Percentiles rank a stretch among this genome's conserved stretches.
phyloP scores from a whole-genome alignment of 164 flowering plant species.

The Magnolia kwangsiensis region DNA sequence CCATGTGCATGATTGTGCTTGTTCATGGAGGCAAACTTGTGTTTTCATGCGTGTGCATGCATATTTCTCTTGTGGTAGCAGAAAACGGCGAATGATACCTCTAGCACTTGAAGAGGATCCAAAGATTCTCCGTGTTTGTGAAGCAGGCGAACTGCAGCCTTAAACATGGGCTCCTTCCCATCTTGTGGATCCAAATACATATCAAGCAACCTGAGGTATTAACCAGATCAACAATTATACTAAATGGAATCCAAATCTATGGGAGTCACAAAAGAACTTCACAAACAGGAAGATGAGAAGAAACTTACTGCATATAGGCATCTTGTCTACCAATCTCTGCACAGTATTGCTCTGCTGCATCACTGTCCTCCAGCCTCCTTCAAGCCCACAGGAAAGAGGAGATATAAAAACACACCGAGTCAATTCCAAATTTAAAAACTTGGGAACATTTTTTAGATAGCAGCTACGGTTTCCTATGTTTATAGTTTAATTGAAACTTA shows the following conservation, averaged over 20 bases:
- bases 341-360: slow-evolving; percentile 96
- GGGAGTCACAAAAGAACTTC: neutral
- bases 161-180: slow-evolving; percentile 96
- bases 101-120: slow-evolving; percentile 89
- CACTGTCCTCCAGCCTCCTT: slow-evolving; percentile 94
- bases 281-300: slow-evolving; percentile 3
- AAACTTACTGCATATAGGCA: slow-evolving; percentile 92
- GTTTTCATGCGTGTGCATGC: too few relatives aligned
- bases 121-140: slow-evolving; percentile 95
- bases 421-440: neutral
- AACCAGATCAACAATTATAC: neutral
- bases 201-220: slow-evolving; percentile 70
- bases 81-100: slow-evolving; percentile 40
- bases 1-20: too few relatives aligned
- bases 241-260: neutral
- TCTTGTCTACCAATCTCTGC: slow-evolving; percentile 95
- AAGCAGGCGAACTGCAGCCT: slow-evolving; percentile 95
- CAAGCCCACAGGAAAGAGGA: slow-evolving; percentile 2
- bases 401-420: neutral
- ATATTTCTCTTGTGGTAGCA: neutral
- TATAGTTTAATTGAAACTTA: slow-evolving; percentile 33
- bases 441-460: neutral
- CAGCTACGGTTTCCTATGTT: neutral
- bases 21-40: too few relatives aligned
- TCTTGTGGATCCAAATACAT: slow-evolving; percentile 95